These are phyloP conservation scores for Cyclanthera cordifolia DNA, from an alignment of 306 rosid genomes.

Conservation along the genomic window DNA sequence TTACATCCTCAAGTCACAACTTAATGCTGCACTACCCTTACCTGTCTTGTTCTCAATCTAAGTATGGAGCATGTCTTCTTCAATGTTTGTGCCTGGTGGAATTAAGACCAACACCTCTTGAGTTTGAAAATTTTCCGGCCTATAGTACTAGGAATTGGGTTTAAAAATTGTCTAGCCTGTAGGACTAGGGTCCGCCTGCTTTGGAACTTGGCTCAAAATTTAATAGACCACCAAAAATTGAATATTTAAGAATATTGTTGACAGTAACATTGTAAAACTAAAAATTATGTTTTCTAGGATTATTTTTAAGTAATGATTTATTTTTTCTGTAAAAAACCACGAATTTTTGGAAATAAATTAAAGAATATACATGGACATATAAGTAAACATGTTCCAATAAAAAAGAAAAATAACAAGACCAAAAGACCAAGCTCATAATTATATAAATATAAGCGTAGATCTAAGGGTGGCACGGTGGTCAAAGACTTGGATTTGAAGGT, in stretches of 20 bases:
- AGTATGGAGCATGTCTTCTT: not conserved
- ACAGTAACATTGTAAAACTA: not conserved
- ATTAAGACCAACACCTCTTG: not conserved
- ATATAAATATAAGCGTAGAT: too few species aligned
- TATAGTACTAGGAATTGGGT: too few species aligned
- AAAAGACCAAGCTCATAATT: too few species aligned
- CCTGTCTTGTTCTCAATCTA: not conserved
- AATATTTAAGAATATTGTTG: not conserved
- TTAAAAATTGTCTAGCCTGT: too few species aligned
- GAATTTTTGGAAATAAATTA: not conserved
- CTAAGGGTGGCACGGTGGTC: too few species aligned
- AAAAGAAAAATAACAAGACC: too few species aligned
- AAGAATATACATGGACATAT: not conserved
- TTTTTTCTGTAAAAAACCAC: too few species aligned
- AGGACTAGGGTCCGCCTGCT: not conserved
- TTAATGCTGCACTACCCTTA: not conserved
- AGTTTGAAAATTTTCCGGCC: conserved; percentile 1
- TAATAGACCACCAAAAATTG: not conserved
- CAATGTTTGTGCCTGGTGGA: not conserved
- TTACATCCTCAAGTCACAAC: not conserved
- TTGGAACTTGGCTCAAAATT: not conserved
- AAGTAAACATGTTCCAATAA: not conserved
- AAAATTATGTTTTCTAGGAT: not conserved
- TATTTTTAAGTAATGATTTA: too few species aligned
- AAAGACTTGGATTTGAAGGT: too few species aligned